Base-by-base conservation (phyloP, 1,139 yeast genomes). In the Debaryomyces nepalensis region DNA sequence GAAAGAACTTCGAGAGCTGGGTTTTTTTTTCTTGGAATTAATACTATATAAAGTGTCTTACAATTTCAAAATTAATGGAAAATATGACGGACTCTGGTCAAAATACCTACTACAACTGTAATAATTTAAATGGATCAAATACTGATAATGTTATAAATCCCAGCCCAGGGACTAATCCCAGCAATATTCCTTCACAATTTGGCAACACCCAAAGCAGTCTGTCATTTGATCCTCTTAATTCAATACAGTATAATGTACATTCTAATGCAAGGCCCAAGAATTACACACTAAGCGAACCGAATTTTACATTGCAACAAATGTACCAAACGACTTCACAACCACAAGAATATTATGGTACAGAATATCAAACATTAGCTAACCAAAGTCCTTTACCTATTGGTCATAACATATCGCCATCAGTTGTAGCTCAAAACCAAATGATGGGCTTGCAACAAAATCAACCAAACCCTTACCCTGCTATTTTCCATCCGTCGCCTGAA, bases 251-350 rank as follows among this genome's bases (percentile, higher is more conserved):
- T 19, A 23, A 30, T 11, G 18, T 32, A 15, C 31, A 32, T 5
- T 26, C 41, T 10, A 36, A 8, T 7, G 12, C 36, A n/a, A 44
- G 46, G 37, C 41, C 41, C 29, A 54, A 52, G 39, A 41, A 41
- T 34, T 47, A 40, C 40, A 24, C 46, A 19, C 39, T 50, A 26
- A 12, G 30, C 15, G 55, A 53, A 23, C 41, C 47, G 9, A 42
- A 36, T 23, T 41, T 51, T 23, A 33, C 52, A 15, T 35, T 50
- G 5, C 56, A 47, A 37, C 51, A 46, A 22, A 44, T 47, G 12
- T 50, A 49, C 32, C 47, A 33, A 24, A 27, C 26, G 19, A 37
- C 37, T 8, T 12, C 43, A 6, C 35, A 34, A 18, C 53, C 47
- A 27, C 52, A 45, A 20, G 51, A 48, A 19, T 43, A 39, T 22